Base-by-base conservation (phyloP, 2,329 filamentous ascomycete species). In the Colletotrichum australisinense region DNA sequence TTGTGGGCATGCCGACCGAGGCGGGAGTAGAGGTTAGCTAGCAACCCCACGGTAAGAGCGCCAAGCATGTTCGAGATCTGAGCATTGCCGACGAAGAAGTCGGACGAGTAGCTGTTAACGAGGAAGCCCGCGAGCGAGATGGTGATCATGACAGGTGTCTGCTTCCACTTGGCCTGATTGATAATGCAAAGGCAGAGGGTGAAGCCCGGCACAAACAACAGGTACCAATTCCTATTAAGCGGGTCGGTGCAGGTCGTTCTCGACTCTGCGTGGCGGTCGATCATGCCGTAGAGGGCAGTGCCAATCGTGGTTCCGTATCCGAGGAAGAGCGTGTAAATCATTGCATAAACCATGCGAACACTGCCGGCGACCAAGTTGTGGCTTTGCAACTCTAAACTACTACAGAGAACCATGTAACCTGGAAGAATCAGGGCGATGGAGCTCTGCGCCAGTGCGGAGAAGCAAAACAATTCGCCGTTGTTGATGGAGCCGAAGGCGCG, bases 91-190 rank as follows among this genome's bases (percentile, higher is more conserved):
- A 87, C 84, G 79, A 96, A 94, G 75, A 89, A 90, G 35, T 88
- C 85, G 38, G 90, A 89, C 16, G 89, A 91, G 82, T 94, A 95
- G 83, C 90, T 94, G 82, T 93, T 96, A 77, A 94, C 92, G 8
- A 91, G 85, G 79, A 93, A 97, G 9, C 94, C 94, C 0, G 90
- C 89, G 38, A 95, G 84, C 0, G 94, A 90, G 77, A 97, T 95
- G 72, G 90, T 57, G 4, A 93, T 83, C 93, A 96, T 96, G 63
- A 93, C 87, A 0, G 94, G 93, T 38, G 91, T 89, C 79, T 96
- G 94, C 77, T 90, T 92, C 89, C 90, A 94, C 82, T 95, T 94
- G 72, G 93, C 93, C 76, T 96, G 93, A 81, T 95, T 95, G 80
- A 96, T 92, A 78, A 95, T 87, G 74, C 93, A 92, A 2, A 94